Evolutionary conservation across 1,284 basidiomycete species (phyloP).

Genomic region (Apiotrichum laibachii): DNA sequence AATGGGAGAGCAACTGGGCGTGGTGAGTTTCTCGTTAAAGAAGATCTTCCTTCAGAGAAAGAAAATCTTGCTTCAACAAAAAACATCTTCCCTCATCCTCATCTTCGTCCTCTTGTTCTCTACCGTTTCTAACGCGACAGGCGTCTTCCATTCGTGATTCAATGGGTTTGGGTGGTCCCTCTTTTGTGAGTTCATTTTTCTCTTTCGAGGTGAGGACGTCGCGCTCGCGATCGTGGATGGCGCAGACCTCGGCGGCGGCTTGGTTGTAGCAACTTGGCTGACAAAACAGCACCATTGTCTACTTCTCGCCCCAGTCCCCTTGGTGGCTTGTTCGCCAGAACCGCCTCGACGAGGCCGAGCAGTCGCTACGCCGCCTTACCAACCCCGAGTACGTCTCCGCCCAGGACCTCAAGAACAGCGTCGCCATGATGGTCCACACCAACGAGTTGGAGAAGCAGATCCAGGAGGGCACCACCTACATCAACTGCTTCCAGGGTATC

Average conservation of each 20-base stretch:
- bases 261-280: too few species aligned
- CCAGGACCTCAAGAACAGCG: constrained; percentile 22
- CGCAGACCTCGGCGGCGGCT: too few species aligned
- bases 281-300: constrained; percentile 24
- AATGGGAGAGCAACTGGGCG: constrained; percentile 35
- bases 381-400: constrained; percentile 22
- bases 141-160: constrained; percentile 37
- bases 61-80: too few species aligned
- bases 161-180: constrained; percentile 49
- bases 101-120: too few species aligned
- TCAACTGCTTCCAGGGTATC: constrained; percentile 29
- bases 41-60: too few species aligned
- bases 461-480: constrained; percentile 22
- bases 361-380: constrained; percentile 25
- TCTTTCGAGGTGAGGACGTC: too few species aligned
- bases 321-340: constrained; percentile 44
- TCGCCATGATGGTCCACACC: constrained; percentile 41
- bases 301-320: constrained; percentile 33
- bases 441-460: constrained; percentile 32
- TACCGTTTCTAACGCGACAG: too few species aligned
- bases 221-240: too few species aligned
- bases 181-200: constrained; percentile 21
- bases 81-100: too few species aligned
- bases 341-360: constrained; percentile 36
- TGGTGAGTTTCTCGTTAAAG: constrained; percentile 26